Conservation (phyloP, 2,329 filamentous ascomycete species). For the Microdochium trichocladiopsis region DNA sequence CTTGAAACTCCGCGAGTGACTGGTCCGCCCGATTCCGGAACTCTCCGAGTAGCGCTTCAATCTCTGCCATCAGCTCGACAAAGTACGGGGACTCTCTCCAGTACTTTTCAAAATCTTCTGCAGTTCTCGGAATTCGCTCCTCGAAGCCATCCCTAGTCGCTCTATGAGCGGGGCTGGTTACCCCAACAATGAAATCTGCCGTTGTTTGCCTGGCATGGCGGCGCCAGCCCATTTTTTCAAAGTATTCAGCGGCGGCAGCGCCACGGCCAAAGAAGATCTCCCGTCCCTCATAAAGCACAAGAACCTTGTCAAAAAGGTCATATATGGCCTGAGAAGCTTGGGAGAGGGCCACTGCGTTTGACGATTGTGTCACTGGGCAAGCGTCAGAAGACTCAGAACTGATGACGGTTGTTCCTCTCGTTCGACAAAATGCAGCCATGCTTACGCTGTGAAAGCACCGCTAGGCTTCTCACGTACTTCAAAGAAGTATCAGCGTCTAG, state of each 20-base stretch:
- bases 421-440: background rate
- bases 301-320: slow-evolving; percentile 62
- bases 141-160: slow-evolving; percentile 40
- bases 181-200: slow-evolving; percentile 59
- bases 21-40: background rate
- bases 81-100: background rate
- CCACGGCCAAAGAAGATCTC: slow-evolving; percentile 58
- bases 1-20: background rate
- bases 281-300: slow-evolving; percentile 60
- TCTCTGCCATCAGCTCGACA: background rate
- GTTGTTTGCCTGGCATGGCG: slow-evolving; percentile 56
- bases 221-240: slow-evolving; percentile 57
- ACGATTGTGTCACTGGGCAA: slow-evolving; percentile 43
- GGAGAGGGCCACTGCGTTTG: slow-evolving; percentile 56
- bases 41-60: background rate
- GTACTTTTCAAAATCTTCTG: slow-evolving; percentile 31
- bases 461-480: slow-evolving; percentile 31
- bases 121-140: slow-evolving; percentile 34
- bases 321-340: slow-evolving; percentile 66
- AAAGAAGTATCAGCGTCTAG: slow-evolving; percentile 58
- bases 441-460: background rate
- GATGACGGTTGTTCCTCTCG: background rate
- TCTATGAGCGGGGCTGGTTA: slow-evolving; percentile 62
- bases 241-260: slow-evolving; percentile 52
- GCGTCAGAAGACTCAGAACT: background rate